These are phyloP conservation scores for Tillandsia leiboldiana DNA, from an alignment of 176 grass and related monocot genomes.

Conservation along the genomic window DNA sequence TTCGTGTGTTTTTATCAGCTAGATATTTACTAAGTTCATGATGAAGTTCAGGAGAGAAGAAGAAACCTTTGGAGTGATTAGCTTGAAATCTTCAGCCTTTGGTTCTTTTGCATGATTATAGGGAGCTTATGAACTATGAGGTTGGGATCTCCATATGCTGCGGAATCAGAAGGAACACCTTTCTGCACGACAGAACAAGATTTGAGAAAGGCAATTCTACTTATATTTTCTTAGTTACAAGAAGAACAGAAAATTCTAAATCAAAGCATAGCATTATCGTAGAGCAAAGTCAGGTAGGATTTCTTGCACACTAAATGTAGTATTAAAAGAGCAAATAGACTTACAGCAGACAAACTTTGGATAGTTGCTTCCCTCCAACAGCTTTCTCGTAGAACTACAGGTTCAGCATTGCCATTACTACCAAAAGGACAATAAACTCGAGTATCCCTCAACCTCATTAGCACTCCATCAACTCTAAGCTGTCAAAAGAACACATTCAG, in stretches of 20 bases:
- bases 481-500: conserved; percentile 19
- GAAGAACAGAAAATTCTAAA: neutral
- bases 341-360: conserved; percentile 56
- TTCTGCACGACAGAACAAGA: conserved; percentile 34
- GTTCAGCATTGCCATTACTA: conserved; percentile 28
- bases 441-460: conserved; percentile 88
- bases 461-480: conserved; percentile 81
- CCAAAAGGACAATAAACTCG: conserved; percentile 73
- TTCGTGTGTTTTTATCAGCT: too few species aligned
- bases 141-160: conserved; percentile 67
- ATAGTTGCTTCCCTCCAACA: conserved; percentile 90
- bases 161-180: conserved; percentile 46
- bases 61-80: conserved; percentile 12
- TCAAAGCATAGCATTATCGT: neutral
- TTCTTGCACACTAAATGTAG: neutral
- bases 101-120: conserved; percentile 45
- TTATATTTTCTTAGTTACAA: neutral
- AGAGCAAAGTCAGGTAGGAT: neutral
- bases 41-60: neutral
- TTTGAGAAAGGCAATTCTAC: neutral
- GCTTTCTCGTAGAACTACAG: conserved; percentile 57
- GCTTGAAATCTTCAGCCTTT: conserved; percentile 52
- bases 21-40: too few species aligned
- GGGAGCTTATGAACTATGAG: conserved; percentile 57
- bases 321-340: conserved; percentile 9